Percentiles rank a stretch among this genome's conserved stretches.
phyloP scores from a whole-genome alignment of 73 alveolate genomes.

The Tetrahymena malaccensis region DNA sequence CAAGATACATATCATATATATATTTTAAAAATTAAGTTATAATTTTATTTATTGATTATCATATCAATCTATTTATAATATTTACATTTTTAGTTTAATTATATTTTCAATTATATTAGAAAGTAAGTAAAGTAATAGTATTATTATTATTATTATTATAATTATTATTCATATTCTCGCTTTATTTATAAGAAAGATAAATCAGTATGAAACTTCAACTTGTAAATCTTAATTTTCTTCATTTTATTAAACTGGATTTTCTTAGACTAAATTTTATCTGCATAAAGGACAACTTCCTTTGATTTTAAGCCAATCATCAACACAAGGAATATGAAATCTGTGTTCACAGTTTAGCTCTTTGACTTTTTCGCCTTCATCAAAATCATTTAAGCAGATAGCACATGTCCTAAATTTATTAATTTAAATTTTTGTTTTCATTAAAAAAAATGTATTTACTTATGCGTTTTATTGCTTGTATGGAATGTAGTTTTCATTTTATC shows the following conservation, averaged over 20 bases:
- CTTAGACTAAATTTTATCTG: not conserved
- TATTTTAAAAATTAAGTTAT: no score
- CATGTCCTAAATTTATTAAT: slow-evolving; percentile 1
- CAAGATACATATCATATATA: no score
- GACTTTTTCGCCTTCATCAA: slow-evolving; percentile 57
- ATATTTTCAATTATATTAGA: not conserved
- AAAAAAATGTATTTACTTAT: not conserved
- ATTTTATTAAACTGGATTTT: not conserved
- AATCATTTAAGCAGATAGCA: slow-evolving; percentile 73
- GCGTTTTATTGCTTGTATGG: not conserved
- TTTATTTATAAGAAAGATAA: not conserved
- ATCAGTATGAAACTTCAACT: not conserved
- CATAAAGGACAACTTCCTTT: slow-evolving; percentile 39
- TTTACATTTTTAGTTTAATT: not conserved
- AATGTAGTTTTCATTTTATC: not conserved
- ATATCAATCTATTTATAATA: no score
- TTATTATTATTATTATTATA: not conserved
- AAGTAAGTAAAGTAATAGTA: not conserved
- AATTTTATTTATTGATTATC: no score
- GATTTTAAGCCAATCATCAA: slow-evolving; percentile 66
- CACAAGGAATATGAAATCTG: slow-evolving; percentile 68
- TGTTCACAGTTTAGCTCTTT: slow-evolving; percentile 75
- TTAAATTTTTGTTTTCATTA: not conserved
- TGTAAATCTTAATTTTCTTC: not conserved
- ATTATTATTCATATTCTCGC: not conserved